Evolutionary conservation across 768 basidiomycete species (phyloP), one percentile per base, ranked within the genome.

Genomic region (Kwoniella botswanensis): DNA sequence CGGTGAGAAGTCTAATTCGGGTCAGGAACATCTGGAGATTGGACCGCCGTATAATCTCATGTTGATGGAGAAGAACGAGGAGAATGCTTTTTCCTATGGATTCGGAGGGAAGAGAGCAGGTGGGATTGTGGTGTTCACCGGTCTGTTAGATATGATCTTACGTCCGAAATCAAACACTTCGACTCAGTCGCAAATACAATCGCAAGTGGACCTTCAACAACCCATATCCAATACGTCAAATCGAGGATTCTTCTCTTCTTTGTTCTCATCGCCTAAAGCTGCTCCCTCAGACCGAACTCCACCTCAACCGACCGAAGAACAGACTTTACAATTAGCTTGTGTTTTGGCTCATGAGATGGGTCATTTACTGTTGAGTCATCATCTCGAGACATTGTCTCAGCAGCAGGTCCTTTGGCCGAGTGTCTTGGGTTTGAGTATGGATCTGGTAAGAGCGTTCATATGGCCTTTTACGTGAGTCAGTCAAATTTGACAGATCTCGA

Each of bases 51-150:
- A 95, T 81, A 92, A 93, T 43, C 85, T 99, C 6, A 87, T 99
- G 55, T 82, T 99, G n/a, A 89, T 96, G 57, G 93, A 98, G 62
- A 89, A 90, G 71, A 90, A 93, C 0, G 90, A 92, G 70, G 87
- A 89, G 10, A 99, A 98, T 78, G 96, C 97, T 1, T 97, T 99
- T 82, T 93, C 92, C 1, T 98, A 95, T 79, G 96, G 96, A 1
- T 98, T 98, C 74, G 82, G 83, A 4, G 93, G 93, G 13, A 89
- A 94, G 76, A 92, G 93, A 46, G 93, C 90, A 0, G 94, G 93
- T 68, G 96, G 97, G 6, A 88, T 99, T 68, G 95, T 98, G 65
- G 89, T 99, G 10, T 98, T 93, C 83, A 93, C 92, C 13, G 96
- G 96, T 5, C 93, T 98, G 85, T 81, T 98, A 60, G 92, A 98